Base-by-base conservation (phyloP, 176 grass and related monocot genomes). In the Guadua angustifolia region DNA sequence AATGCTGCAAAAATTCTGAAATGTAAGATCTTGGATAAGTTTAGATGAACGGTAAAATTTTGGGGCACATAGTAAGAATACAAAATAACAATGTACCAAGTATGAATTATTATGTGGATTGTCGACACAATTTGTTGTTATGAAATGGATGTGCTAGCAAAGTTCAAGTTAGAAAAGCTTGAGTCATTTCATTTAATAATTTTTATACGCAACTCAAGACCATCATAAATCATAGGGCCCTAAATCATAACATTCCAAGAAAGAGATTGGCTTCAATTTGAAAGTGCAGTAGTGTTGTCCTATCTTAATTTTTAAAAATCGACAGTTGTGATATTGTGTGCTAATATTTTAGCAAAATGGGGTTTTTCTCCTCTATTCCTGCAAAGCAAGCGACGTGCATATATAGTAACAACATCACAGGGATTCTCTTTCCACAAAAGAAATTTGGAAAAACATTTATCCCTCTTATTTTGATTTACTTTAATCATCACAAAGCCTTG, bases 391-490 rank as follows among this genome's bases (percentile, higher is more conserved):
- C 55, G 42, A 9, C 5, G 42, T 43, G 42, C 8, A 43, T 9
- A 1, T 6, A 43, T 81, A 29, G 0, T 7, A 29, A 63, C 33
- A 25, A 3, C 18, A 53, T 68, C 18, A 40, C 45, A 46, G 22
- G 0, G 15, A 53, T 44, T 63, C 5, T 39, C 57, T 75, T 45
- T 42, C 0, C 25, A 22, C 12, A 51, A 64, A 22, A 16, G 21
- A 42, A 62, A 11, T 22, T 80, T 81, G 18, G 22, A 69, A 42
- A 50, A 52, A 52, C 12, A 73, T 33, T 7, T 29, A 51, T 46
- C 7, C 77, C 24, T 44, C 63, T 49, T 33, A 36, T 18, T 46
- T 25, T 71, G 36, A 51, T 71, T 85, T 85, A 29, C 32, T 85
- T 53, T 60, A 14, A 33, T 52, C 7, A 4, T n/a, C n/a, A 52